Percentiles rank a stretch among this genome's conserved stretches.
Conservation (phyloP, 331 rosid species). For the Erythrophleum ivorense region DNA sequence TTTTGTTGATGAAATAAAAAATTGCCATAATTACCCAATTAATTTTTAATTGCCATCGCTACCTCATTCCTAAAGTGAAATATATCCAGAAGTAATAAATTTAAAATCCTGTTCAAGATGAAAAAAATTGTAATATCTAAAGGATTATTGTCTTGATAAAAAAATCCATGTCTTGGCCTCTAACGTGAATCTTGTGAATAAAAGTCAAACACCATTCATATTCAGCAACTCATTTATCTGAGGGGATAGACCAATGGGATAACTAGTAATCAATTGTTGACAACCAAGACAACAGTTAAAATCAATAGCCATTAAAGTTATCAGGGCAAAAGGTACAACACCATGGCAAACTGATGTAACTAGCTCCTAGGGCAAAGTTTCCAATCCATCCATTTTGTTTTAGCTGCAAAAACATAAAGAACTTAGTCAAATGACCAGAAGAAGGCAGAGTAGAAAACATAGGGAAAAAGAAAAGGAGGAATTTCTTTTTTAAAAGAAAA, state of each 20-base stretch:
- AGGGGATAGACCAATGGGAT: neutral
- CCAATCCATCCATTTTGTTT: constrained; percentile 88
- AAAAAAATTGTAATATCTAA: neutral
- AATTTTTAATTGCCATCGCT: neutral
- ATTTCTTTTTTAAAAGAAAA: neutral
- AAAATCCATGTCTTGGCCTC: neutral
- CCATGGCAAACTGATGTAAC: constrained; percentile 82
- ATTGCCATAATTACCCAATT: neutral
- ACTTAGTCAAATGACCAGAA: neutral
- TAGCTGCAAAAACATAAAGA: constrained; percentile 52
- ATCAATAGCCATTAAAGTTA: neutral
- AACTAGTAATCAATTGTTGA: neutral
- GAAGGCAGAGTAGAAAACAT: neutral
- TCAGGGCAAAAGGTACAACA: constrained; percentile 18
- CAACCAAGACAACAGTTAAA: neutral
- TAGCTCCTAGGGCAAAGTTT: constrained; percentile 78
- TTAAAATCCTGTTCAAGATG: neutral
- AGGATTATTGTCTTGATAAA: neutral
- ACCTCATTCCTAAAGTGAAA: neutral
- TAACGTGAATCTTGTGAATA: neutral
- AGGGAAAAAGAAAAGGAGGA: neutral
- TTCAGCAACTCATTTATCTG: neutral
- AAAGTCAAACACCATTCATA: neutral
- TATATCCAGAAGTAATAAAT: neutral
- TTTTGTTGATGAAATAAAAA: neutral